These are phyloP conservation scores for Lachancea lanzarotensis DNA, from an alignment of 805 yeast species.

Conservation along the genomic window DNA sequence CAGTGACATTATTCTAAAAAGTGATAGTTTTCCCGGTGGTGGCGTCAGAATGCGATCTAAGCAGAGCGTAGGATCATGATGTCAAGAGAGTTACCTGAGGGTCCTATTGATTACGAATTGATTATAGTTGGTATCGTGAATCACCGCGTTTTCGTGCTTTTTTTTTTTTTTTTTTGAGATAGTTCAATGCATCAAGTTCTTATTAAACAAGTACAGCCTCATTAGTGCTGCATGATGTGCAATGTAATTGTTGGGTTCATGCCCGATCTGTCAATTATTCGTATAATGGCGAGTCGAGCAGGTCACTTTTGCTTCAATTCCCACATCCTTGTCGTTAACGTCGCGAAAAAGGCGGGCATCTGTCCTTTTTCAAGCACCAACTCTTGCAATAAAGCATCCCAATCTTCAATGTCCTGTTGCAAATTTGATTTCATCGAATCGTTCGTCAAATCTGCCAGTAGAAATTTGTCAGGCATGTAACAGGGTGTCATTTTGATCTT, in stretches of 20 bases:
- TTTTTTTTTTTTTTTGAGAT: too few relatives aligned
- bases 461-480: slow-evolving; percentile 37
- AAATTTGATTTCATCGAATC: slow-evolving; percentile 47
- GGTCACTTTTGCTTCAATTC: slow-evolving; percentile 30
- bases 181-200: too few relatives aligned
- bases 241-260: too few relatives aligned
- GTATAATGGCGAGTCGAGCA: neutral
- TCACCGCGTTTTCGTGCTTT: too few relatives aligned
- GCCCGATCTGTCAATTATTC: neutral
- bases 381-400: slow-evolving; percentile 48
- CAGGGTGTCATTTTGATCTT: slow-evolving; percentile 50
- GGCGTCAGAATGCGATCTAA: too few relatives aligned
- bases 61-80: too few relatives aligned
- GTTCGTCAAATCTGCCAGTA: slow-evolving; percentile 51
- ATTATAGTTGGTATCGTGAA: too few relatives aligned
- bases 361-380: slow-evolving; percentile 68
- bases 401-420: slow-evolving; percentile 27
- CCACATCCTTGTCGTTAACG: slow-evolving; percentile 60
- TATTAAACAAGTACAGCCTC: too few relatives aligned
- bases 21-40: neutral
- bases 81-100: too few relatives aligned
- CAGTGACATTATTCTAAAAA: neutral
- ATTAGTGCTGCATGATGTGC: too few relatives aligned
- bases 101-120: too few relatives aligned
- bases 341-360: slow-evolving; percentile 72